phyloP scores from a whole-genome alignment of 73 alveolate genomes.

The Stentor coeruleus region DNA sequence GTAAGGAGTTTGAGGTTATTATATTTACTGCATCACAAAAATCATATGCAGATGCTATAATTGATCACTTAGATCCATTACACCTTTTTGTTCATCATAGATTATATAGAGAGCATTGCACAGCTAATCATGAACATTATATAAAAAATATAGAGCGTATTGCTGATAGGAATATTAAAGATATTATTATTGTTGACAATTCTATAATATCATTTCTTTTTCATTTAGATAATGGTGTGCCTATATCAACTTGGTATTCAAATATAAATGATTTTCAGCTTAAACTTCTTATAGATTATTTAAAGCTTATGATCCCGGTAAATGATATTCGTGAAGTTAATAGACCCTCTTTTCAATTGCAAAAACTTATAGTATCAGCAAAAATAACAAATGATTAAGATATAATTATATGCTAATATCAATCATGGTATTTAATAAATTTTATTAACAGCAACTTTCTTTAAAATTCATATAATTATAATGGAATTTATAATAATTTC shows the following conservation, averaged over 20 bases:
- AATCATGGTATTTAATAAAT: too few relatives aligned
- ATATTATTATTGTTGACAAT: conserved; percentile 47
- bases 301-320: conserved; percentile 31
- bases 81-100: conserved; percentile 43
- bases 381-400: too few relatives aligned
- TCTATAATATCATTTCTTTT: conserved; percentile 38
- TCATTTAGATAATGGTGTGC: conserved; percentile 50
- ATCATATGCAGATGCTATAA: conserved; percentile 75
- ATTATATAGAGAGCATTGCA: conserved; percentile 70
- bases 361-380: too few relatives aligned
- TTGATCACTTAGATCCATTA: conserved; percentile 59
- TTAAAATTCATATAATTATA: too few relatives aligned
- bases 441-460: too few relatives aligned
- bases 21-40: conserved; percentile 87
- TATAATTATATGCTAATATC: too few relatives aligned
- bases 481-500: too few relatives aligned
- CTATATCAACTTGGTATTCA: conserved; percentile 28
- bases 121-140: conserved; percentile 32
- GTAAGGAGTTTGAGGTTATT: conserved; percentile 70
- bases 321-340: conserved; percentile 45
- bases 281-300: conserved; percentile 30
- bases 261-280: conserved; percentile 30
- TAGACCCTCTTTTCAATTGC: conserved; percentile 14
- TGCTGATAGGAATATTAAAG: conserved; percentile 34
- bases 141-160: conserved; percentile 29